phyloP scores from a whole-genome alignment of 2,329 filamentous ascomycete species.

The Fusarium sp. region DNA sequence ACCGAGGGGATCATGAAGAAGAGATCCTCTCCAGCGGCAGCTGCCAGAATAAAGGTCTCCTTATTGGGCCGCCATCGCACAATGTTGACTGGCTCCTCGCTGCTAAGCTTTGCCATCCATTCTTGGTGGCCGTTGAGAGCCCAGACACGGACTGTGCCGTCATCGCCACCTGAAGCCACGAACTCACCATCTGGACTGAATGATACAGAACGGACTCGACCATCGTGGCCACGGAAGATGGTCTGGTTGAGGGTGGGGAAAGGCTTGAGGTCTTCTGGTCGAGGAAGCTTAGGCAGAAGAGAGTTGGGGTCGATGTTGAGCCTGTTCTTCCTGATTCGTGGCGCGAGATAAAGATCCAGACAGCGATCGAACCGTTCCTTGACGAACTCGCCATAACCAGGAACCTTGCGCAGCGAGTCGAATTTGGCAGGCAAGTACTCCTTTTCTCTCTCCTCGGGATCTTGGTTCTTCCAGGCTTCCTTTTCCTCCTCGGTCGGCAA shows the following conservation, averaged over 20 bases:
- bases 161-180: conserved; percentile 92
- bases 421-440: conserved; percentile 87
- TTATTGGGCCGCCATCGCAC: conserved; percentile 90
- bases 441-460: conserved; percentile 90
- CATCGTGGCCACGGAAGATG: conserved; percentile 87
- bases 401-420: conserved; percentile 87
- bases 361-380: conserved; percentile 97
- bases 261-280: conserved; percentile 90
- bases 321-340: conserved; percentile 89
- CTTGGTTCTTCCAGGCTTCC: conserved; percentile 83
- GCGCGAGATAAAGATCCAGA: conserved; percentile 93
- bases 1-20: conserved; percentile 84
- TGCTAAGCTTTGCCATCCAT: conserved; percentile 83
- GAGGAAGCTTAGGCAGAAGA: conserved; percentile 89
- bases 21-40: conserved; percentile 84
- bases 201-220: conserved; percentile 83
- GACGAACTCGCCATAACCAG: conserved; percentile 88
- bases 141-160: conserved; percentile 93
- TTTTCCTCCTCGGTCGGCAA: conserved; percentile 86
- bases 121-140: conserved; percentile 89
- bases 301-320: conserved; percentile 97
- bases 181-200: conserved; percentile 88
- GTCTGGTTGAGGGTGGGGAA: conserved; percentile 93
- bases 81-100: conserved; percentile 82
- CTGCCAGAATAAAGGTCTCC: conserved; percentile 83